Evolutionary conservation across 2,329 filamentous ascomycete species (phyloP).

Genomic region (Aspergillus intermedius): DNA sequence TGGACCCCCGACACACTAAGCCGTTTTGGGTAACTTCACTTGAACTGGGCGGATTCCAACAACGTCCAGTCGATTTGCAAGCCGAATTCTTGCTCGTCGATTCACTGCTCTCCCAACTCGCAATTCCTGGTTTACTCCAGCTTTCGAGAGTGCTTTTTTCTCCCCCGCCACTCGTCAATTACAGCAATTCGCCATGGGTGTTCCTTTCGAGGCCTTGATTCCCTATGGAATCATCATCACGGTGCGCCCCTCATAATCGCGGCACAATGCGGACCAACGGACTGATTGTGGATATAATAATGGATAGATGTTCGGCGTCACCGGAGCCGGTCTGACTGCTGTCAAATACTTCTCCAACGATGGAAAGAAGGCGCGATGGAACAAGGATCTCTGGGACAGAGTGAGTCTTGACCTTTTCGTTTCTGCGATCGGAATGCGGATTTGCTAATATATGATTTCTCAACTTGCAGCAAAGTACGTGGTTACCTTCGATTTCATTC

Average conservation of each 20-base stretch:
- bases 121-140: constrained; percentile 8
- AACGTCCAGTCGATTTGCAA: constrained; percentile 3
- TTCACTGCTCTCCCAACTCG: constrained; percentile 3
- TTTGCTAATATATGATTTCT: constrained; percentile 31
- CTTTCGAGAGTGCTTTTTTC: constrained; percentile 5
- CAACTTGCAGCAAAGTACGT: constrained; percentile 48
- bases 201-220: constrained; percentile 60
- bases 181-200: constrained; percentile 48
- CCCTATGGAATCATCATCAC: constrained; percentile 58
- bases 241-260: constrained; percentile 39
- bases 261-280: background rate
- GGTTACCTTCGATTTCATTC: constrained; percentile 1
- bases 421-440: constrained; percentile 7
- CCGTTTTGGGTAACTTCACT: constrained; percentile 26
- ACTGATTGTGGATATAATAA: background rate
- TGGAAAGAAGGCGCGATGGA: constrained; percentile 55
- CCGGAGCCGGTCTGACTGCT: constrained; percentile 52
- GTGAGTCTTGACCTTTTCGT: constrained; percentile 37
- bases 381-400: constrained; percentile 58
- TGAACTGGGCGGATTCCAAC: constrained; percentile 12
- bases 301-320: constrained; percentile 54
- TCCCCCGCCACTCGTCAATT: constrained; percentile 2
- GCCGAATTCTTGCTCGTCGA: constrained; percentile 4
- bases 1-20: constrained; percentile 20
- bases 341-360: constrained; percentile 57